These are phyloP conservation scores for Lactarius vividus DNA, from an alignment of 768 basidiomycete species.

Conservation along the genomic window DNA sequence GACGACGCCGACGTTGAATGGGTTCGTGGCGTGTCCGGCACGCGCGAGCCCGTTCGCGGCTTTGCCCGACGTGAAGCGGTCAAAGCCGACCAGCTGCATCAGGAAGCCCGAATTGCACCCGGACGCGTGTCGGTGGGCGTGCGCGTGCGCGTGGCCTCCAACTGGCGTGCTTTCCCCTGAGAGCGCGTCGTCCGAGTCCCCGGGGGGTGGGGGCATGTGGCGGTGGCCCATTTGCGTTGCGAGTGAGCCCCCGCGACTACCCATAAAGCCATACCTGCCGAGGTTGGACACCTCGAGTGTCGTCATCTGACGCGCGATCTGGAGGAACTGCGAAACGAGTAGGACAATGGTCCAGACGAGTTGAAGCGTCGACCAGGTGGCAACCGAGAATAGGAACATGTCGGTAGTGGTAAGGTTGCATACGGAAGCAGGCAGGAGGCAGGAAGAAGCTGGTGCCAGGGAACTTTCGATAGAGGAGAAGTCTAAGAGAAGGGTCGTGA, in stretches of 20 bases:
- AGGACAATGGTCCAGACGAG: slow-evolving; percentile 93
- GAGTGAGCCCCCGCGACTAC: slow-evolving; percentile 75
- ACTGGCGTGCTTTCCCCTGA: slow-evolving; percentile 38
- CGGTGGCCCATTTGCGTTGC: slow-evolving; percentile 76
- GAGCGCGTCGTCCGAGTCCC: slow-evolving; percentile 44
- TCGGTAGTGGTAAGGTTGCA: slow-evolving; percentile 74
- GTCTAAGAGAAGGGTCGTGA: slow-evolving; percentile 39
- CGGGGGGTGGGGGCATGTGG: slow-evolving; percentile 42
- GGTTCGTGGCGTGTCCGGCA: slow-evolving; percentile 77
- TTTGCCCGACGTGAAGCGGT: slow-evolving; percentile 89
- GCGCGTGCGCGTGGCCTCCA: slow-evolving; percentile 45
- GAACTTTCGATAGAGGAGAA: slow-evolving; percentile 48
- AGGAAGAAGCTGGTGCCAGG: slow-evolving; percentile 51
- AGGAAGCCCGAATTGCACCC: slow-evolving; percentile 62
- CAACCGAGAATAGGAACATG: slow-evolving; percentile 79
- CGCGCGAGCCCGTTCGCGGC: slow-evolving; percentile 83
- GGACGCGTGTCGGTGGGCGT: slow-evolving; percentile 40
- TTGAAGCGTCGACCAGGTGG: slow-evolving; percentile 86
- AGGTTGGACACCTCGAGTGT: slow-evolving; percentile 95
- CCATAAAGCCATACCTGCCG: slow-evolving; percentile 95
- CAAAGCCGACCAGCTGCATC: slow-evolving; percentile 88
- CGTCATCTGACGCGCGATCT: slow-evolving; percentile 91
- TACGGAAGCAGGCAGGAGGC: slow-evolving; percentile 62
- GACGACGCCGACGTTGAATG: slow-evolving; percentile 81
- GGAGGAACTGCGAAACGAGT: slow-evolving; percentile 85